phyloP scores from a whole-genome alignment of 495 filamentous ascomycete genomes.

The Penicillium silybi region DNA sequence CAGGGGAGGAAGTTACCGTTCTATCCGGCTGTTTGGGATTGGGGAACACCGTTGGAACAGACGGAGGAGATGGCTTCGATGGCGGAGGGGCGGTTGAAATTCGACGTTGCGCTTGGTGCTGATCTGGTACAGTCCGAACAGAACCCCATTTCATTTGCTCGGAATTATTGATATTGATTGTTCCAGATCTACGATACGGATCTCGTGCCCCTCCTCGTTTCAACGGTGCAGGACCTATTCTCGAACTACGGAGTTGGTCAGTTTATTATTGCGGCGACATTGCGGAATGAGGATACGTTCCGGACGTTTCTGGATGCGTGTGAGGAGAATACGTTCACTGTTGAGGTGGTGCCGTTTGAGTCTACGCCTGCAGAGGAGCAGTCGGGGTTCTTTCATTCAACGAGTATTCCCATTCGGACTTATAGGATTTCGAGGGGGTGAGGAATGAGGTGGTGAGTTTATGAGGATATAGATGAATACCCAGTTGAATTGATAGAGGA shows the following conservation, averaged over 20 bases:
- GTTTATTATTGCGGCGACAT: conserved; percentile 56
- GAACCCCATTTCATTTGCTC: conserved; percentile 1
- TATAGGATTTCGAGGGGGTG: conserved; percentile 27
- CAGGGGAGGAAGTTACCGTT: conserved; percentile 23
- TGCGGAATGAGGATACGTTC: conserved; percentile 63
- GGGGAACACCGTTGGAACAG: conserved; percentile 28
- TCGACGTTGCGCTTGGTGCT: conserved; percentile 49
- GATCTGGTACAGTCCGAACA: conserved; percentile 52
- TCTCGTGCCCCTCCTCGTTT: conserved; percentile 53
- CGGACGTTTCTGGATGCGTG: conserved; percentile 52
- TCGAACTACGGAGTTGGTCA: conserved; percentile 40
- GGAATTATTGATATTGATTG: conserved; percentile 1
- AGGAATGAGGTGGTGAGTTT: neutral
- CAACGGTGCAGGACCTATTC: conserved; percentile 54
- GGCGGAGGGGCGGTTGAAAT: conserved; percentile 13
- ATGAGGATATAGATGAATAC: conserved; percentile 5
- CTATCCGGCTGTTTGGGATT: conserved; percentile 42
- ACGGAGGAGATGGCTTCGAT: conserved; percentile 2
- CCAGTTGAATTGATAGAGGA: neutral
- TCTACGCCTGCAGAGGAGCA: conserved; percentile 44
- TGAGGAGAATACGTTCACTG: conserved; percentile 46
- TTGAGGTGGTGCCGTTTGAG: conserved; percentile 42
- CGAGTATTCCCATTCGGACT: conserved; percentile 46
- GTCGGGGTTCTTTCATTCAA: conserved; percentile 55
- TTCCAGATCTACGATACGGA: conserved; percentile 62